These are phyloP conservation scores for Raphidocelis subcapitata DNA, from an alignment of 139 green algal species.

Conservation along the genomic window DNA sequence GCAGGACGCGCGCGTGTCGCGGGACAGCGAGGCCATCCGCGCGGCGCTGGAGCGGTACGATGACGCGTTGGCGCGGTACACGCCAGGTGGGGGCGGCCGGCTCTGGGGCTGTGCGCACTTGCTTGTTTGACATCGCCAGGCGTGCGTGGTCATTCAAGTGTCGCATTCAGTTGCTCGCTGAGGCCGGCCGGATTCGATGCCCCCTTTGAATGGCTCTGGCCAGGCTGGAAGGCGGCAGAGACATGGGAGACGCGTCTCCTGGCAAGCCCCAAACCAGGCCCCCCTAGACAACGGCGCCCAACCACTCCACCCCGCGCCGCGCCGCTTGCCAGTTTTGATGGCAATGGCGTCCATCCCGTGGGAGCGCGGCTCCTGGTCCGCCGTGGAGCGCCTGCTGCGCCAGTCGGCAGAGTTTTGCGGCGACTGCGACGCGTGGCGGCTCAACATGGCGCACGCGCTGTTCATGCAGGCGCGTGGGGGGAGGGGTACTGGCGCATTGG, in stretches of 20 bases:
- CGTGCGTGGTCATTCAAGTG: no score
- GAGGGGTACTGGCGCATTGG: no score
- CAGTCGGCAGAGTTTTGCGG: constrained; percentile 83
- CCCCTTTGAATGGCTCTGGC: no score
- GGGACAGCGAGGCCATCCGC: constrained; percentile 70
- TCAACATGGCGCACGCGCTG: constrained; percentile 88
- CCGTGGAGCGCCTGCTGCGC: constrained; percentile 74
- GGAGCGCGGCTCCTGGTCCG: constrained; percentile 74
- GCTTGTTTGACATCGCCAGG: no score
- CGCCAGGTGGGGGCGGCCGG: constrained; percentile 17
- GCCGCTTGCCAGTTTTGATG: constrained; percentile 55
- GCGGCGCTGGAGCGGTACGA: constrained; percentile 79
- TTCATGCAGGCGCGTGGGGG: constrained; percentile 81
- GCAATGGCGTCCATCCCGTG: constrained; percentile 80
- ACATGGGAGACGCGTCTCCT: no score
- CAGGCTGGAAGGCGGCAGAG: no score
- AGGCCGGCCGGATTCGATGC: no score
- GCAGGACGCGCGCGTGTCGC: constrained; percentile 64
- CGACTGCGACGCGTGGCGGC: constrained; percentile 82
- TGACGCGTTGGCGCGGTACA: constrained; percentile 78
- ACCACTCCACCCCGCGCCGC: no score
- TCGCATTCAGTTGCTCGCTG: no score
- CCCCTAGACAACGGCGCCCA: no score
- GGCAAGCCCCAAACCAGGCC: no score
- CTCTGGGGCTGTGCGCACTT: no score